A percentile compares a stretch with the other conserved stretches of the same genome.
phyloP scores from a whole-genome alignment of 805 yeast species.

The Hanseniaspora guilliermondii region DNA sequence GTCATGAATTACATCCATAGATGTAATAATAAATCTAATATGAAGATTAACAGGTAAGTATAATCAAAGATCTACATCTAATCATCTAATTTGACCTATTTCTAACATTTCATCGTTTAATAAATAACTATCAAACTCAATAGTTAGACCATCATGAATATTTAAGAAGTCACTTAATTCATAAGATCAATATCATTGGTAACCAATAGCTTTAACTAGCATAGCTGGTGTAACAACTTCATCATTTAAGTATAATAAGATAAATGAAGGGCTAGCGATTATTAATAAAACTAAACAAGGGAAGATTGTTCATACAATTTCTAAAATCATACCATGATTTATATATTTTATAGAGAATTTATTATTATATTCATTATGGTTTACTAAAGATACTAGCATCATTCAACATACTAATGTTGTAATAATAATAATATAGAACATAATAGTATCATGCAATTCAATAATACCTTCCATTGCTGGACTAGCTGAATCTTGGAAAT shows the following conservation, averaged over 20 bases:
- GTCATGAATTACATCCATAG: slow-evolving; percentile 21
- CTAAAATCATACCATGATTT: slow-evolving; percentile 21
- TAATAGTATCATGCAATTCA: slow-evolving; percentile 20
- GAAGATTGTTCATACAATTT: slow-evolving; percentile 22
- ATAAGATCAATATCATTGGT: slow-evolving; percentile 18
- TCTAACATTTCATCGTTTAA: slow-evolving; percentile 21
- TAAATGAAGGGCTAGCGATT: slow-evolving; percentile 17
- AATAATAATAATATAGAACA: slow-evolving; percentile 18
- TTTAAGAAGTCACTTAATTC: slow-evolving; percentile 19
- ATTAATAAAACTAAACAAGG: slow-evolving; percentile 19
- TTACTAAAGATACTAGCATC: slow-evolving; percentile 14
- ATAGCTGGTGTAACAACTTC: slow-evolving; percentile 18
- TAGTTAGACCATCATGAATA: slow-evolving; percentile 16
- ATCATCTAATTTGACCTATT: slow-evolving; percentile 20
- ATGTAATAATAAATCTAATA: slow-evolving; percentile 20
- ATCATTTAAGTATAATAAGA: slow-evolving; percentile 17
- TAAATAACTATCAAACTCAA: slow-evolving; percentile 19
- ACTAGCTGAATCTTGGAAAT: slow-evolving; percentile 20
- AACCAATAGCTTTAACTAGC: slow-evolving; percentile 19
- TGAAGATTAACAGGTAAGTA: slow-evolving; percentile 20
- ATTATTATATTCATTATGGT: slow-evolving; percentile 14
- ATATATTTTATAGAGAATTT: slow-evolving; percentile 18
- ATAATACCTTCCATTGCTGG: slow-evolving; percentile 18
- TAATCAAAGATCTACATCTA: slow-evolving; percentile 20
- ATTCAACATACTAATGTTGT: slow-evolving; percentile 14